These are phyloP conservation scores for Sindora glabra DNA, from an alignment of 306 rosid genomes.

Conservation along the genomic window DNA sequence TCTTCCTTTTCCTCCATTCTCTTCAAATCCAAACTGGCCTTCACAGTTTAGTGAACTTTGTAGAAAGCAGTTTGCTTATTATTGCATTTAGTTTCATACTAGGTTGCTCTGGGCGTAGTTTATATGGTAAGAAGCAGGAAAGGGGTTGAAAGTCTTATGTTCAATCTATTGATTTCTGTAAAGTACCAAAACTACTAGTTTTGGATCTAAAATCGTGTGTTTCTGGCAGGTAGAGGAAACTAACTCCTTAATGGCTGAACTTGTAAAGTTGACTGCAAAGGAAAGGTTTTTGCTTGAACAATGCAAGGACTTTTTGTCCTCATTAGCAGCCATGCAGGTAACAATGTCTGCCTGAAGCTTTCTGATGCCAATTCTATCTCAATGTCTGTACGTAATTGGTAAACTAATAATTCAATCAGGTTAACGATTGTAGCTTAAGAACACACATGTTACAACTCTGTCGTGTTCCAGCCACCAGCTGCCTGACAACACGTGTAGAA, in stretches of 20 bases:
- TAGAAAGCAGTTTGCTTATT: not conserved
- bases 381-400: not conserved
- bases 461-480: constrained; percentile 45
- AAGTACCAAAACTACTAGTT: not conserved
- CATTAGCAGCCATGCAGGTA: constrained; percentile 75
- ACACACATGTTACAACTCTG: constrained; percentile 65
- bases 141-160: not conserved
- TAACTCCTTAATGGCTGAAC: constrained; percentile 71
- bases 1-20: too few relatives aligned
- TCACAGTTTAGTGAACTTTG: not conserved
- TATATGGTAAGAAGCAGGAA: not conserved
- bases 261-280: constrained; percentile 66
- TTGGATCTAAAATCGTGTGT: constrained; percentile 13
- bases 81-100: constrained; percentile 1
- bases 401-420: constrained; percentile 28
- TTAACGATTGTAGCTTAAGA: constrained; percentile 84
- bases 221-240: constrained; percentile 70
- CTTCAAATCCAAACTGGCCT: too few relatives aligned
- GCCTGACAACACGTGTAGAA: constrained; percentile 77
- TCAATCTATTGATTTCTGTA: not conserved
- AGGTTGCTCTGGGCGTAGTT: not conserved
- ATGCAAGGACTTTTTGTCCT: constrained; percentile 72
- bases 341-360: not conserved
- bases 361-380: not conserved
- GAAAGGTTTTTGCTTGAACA: constrained; percentile 72